These are phyloP conservation scores for Haematococcus lacustris DNA, from an alignment of 139 green algal species.

Conservation along the genomic window DNA sequence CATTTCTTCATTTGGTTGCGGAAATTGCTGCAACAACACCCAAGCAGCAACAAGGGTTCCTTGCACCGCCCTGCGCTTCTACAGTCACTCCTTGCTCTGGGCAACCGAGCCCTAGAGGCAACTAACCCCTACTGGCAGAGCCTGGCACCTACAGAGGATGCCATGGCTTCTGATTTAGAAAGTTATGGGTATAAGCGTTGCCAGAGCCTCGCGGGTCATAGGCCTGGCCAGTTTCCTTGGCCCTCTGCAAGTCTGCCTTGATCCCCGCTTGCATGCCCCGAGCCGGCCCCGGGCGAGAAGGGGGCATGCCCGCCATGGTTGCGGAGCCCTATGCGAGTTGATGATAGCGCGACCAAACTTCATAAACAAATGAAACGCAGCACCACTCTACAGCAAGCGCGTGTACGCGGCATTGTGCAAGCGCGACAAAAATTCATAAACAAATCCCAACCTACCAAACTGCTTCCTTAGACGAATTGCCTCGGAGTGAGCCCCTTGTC, in stretches of 20 bases:
- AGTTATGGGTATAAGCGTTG: constrained; percentile 65
- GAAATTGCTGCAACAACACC: constrained; percentile 44
- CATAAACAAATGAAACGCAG: neutral
- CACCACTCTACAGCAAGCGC: neutral
- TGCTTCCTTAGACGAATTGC: too few species aligned
- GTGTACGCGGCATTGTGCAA: too few species aligned
- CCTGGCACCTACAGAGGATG: neutral
- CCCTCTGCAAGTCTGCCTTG: constrained; percentile 29
- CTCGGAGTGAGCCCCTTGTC: too few species aligned
- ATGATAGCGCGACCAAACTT: neutral
- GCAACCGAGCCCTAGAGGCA: neutral
- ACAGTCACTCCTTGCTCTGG: neutral
- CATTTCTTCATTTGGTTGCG: constrained; percentile 65
- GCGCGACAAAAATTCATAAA: too few species aligned
- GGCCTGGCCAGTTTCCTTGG: constrained; percentile 26
- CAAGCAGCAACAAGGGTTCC: neutral
- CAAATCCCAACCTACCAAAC: too few species aligned
- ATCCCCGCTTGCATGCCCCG: constrained; percentile 20
- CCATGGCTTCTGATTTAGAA: constrained; percentile 58
- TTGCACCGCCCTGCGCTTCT: neutral
- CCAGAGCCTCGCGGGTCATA: constrained; percentile 38
- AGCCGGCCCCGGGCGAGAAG: neutral
- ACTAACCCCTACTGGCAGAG: neutral
- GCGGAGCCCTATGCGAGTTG: neutral
- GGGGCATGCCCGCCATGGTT: neutral